Evolutionary conservation across 106 monocot species (phyloP), one percentile per base, ranked within the genome.

Genomic region (Iris macrosiphon): DNA sequence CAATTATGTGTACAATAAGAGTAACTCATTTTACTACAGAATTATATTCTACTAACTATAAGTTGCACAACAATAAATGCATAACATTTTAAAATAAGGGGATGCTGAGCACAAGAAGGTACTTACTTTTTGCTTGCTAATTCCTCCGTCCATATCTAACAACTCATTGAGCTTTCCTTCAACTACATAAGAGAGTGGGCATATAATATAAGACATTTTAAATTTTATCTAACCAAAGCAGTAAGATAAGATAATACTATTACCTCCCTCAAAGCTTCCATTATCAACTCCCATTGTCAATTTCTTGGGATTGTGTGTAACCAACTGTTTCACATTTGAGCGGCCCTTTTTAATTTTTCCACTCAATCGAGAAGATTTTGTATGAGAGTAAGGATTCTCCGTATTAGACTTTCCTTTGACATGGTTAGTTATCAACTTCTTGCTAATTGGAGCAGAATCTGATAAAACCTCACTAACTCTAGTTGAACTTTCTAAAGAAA

Each of bases 51-150:
- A n/a, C n/a, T n/a, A n/a, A n/a, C n/a, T n/a, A n/a, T n/a, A n/a
- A n/a, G n/a, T n/a, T n/a, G n/a, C n/a, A n/a, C n/a, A 53, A 41
- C 28, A 17, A 14, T 27, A 38, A 35, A 25, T 4, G 18, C 19
- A 59, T 26, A 32, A 17, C 45, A 55, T 20, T 7, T 16, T 24
- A 42, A 46, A 11, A 21, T 11, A 24, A 50, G 31, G 3, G 26
- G 4, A 8, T 28, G n/a, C n/a, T n/a, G n/a, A n/a, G 40, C 37
- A 58, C 15, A 41, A n/a, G 28, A 27, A 48, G 18, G 22, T 33
- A 50, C 82, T 65, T 83, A 89, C 96, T 70, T 77, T 90, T 17
- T 72, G 74, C 61, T 75, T 86, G 74, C 77, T 77, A 55, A 98
- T 90, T 23, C 96, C 89, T 1, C 96, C 96, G 67, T 78, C 78